These are phyloP conservation scores for Knoxdaviesia proteae DNA, from an alignment of 2,329 filamentous ascomycete genomes.

Conservation along the genomic window DNA sequence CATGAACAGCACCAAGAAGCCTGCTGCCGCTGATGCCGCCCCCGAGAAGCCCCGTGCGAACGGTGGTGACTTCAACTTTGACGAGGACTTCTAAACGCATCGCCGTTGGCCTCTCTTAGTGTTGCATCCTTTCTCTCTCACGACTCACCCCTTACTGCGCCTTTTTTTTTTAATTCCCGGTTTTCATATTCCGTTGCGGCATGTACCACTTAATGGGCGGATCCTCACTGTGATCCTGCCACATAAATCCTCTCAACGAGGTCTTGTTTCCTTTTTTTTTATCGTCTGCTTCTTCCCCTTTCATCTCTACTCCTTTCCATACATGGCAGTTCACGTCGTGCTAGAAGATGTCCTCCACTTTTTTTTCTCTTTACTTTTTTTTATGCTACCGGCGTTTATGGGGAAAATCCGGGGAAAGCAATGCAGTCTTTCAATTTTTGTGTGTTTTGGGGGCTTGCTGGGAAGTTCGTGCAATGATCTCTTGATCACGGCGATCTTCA, in stretches of 20 bases:
- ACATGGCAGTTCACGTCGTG: no score
- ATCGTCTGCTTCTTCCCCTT: not conserved
- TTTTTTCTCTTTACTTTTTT: not conserved
- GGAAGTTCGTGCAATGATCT: no score
- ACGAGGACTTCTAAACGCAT: constrained; percentile 74
- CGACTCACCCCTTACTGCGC: constrained; percentile 4
- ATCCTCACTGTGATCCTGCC: not conserved
- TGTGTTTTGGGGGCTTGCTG: not conserved
- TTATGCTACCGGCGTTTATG: not conserved
- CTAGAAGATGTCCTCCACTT: not conserved
- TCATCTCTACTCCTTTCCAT: no score
- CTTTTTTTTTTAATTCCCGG: constrained; percentile 8
- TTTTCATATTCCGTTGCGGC: constrained; percentile 3
- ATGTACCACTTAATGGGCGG: no score
- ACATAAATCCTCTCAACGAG: constrained; percentile 6
- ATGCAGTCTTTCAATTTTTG: not conserved
- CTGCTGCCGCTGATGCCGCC: constrained; percentile 18
- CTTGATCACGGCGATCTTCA: not conserved
- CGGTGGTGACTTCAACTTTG: constrained; percentile 72
- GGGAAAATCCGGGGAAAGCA: not conserved
- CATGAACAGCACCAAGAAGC: constrained; percentile 77
- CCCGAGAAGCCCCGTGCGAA: constrained; percentile 22
- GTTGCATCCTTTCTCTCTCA: not conserved
- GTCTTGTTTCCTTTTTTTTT: constrained; percentile 1
- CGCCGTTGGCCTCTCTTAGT: constrained; percentile 2